Conservation (phyloP, 192 early-diverging fungal species). For the Thamnidium elegans region DNA sequence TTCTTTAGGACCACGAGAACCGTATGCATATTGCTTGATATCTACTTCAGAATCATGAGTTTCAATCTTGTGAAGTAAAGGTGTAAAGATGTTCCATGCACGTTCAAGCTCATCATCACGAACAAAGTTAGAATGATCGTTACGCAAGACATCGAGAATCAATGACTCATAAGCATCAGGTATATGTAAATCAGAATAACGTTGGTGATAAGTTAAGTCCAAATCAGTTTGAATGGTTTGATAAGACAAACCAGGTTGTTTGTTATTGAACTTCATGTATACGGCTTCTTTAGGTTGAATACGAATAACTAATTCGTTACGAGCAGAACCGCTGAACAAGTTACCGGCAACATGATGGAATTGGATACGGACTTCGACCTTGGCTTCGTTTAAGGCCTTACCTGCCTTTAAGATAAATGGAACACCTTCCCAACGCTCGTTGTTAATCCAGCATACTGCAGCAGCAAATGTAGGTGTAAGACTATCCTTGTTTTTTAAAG, state of each 20-base stretch:
- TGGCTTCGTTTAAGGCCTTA: constrained; percentile 89
- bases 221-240: constrained; percentile 87
- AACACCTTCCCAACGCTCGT: constrained; percentile 93
- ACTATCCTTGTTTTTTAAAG: constrained; percentile 75
- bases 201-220: constrained; percentile 87
- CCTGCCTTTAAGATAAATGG: constrained; percentile 87
- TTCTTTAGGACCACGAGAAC: constrained; percentile 77
- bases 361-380: constrained; percentile 94
- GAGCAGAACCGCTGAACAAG: constrained; percentile 71
- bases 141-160: constrained; percentile 86
- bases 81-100: constrained; percentile 98
- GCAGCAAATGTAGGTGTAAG: constrained; percentile 91
- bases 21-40: constrained; percentile 75
- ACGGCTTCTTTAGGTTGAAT: constrained; percentile 95
- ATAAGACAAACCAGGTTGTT: constrained; percentile 86
- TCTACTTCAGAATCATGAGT: constrained; percentile 33
- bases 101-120: constrained; percentile 89
- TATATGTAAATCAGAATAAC: constrained; percentile 86
- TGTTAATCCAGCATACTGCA: constrained; percentile 83
- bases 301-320: constrained; percentile 95
- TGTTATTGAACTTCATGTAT: constrained; percentile 97
- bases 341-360: constrained; percentile 89
- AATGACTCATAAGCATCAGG: constrained; percentile 98
- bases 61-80: constrained; percentile 89
- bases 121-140: constrained; percentile 96